Conservation (phyloP, 768 basidiomycete genomes). For the Trametes meyenii region DNA sequence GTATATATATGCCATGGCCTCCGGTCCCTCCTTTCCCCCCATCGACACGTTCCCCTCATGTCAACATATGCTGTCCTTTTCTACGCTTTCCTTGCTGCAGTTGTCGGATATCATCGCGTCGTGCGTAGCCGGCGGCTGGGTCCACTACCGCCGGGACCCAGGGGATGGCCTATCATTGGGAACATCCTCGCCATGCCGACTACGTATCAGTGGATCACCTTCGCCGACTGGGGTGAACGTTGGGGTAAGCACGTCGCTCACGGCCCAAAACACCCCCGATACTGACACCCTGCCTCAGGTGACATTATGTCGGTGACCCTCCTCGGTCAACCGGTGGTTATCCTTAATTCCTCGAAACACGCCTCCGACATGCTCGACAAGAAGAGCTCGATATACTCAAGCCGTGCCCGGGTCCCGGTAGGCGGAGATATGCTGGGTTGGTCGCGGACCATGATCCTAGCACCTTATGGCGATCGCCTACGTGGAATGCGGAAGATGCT, state of each 20-base stretch:
- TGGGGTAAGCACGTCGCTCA: constrained; percentile 29
- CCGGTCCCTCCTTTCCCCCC: background rate
- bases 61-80: background rate
- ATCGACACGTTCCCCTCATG: background rate
- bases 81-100: background rate
- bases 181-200: background rate
- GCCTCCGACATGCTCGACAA: constrained; percentile 36
- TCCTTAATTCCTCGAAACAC: constrained; percentile 32
- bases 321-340: constrained; percentile 34
- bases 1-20: background rate
- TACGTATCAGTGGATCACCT: constrained; percentile 11
- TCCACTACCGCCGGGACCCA: constrained; percentile 36
- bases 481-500: constrained; percentile 46
- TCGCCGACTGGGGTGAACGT: constrained; percentile 30
- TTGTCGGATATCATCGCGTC: background rate
- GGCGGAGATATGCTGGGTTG: constrained; percentile 29
- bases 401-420: constrained; percentile 27
- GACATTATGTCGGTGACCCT: constrained; percentile 32
- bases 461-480: constrained; percentile 45
- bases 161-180: constrained; percentile 24
- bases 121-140: background rate
- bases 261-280: background rate
- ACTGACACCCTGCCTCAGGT: constrained; percentile 21
- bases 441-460: constrained; percentile 40
- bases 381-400: constrained; percentile 31